Evolutionary conservation across 768 basidiomycete species (phyloP), one percentile per base, ranked within the genome.

Genomic region (Rhodocollybia butyracea): DNA sequence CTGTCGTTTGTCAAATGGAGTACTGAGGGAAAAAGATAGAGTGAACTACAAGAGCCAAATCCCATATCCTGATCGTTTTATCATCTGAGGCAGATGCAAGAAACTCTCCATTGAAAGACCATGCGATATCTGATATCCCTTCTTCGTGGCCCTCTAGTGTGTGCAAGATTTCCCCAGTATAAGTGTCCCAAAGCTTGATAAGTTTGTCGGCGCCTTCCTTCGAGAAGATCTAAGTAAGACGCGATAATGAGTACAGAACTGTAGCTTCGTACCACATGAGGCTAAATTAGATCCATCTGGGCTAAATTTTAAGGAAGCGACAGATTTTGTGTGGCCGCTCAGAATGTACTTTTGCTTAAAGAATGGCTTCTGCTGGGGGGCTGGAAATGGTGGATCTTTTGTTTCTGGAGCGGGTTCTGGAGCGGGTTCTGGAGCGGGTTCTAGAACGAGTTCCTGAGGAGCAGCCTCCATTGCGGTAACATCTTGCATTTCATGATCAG

Each of bases 71-170:
- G 55, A 96, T 83, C 0, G 89, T 89, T 61, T 89, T 88, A 70
- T 98, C 96, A 68, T 99, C 96, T 3, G 93, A 96, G 0, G 92
- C 94, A 38, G 92, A 92, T 1, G 96, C 94, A 32, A 98, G 70
- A 64, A 86, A 88, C 54, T 87, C 81, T 22, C 85, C 86, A 65
- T 96, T 89, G 53, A 73, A 73, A 0, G 94, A 91, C 89, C 94
- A 96, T 17, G 92, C 88, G 57, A 98, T 72, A 64, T 96, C 92
- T 45, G 92, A 94, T 58, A 98, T 84, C 1, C 96, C 96, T 66
- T 86, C 80, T 6, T 77, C 77, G 64, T 94, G 91, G 2, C 90
- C 89, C 58, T 78, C 71, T 34, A 89, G 74, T 2, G 90, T 94
- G 54, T 81, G 81, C 42, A 89, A 73, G 60, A 89, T 84, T 61